phyloP scores from a whole-genome alignment of 805 yeast species.

The Saccharomycopsis malanga region DNA sequence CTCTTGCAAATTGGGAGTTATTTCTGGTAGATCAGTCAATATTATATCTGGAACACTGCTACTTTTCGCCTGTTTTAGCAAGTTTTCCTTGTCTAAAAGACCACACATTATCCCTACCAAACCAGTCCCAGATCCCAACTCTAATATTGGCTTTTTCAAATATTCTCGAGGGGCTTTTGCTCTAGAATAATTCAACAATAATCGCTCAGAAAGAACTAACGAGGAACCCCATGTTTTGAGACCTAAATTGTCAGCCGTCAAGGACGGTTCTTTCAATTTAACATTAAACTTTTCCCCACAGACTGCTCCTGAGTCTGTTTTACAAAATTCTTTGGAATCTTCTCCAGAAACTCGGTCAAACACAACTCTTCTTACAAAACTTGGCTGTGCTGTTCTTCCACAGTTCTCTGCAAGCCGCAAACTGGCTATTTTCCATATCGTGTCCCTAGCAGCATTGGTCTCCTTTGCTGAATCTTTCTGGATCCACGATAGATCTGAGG shows the following conservation, averaged over 20 bases:
- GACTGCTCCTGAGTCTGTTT: too few species aligned
- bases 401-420: constrained; percentile 69
- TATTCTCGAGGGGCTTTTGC: constrained; percentile 21
- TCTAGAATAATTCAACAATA: constrained; percentile 31
- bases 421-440: constrained; percentile 51
- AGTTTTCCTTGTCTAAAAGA: constrained; percentile 35
- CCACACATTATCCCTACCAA: constrained; percentile 71
- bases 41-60: constrained; percentile 25
- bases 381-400: constrained; percentile 80
- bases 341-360: constrained; percentile 32
- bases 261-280: constrained; percentile 67
- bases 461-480: constrained; percentile 28
- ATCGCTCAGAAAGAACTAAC: constrained; percentile 51
- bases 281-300: constrained; percentile 24
- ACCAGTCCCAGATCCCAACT: constrained; percentile 96
- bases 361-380: constrained; percentile 51
- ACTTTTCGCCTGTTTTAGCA: neutral
- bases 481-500: constrained; percentile 45
- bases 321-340: too few species aligned
- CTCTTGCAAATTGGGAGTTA: constrained; percentile 55
- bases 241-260: constrained; percentile 83
- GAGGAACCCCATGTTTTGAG: constrained; percentile 97
- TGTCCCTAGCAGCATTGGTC: constrained; percentile 26
- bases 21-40: constrained; percentile 76
- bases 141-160: constrained; percentile 37